phyloP scores from a whole-genome alignment of 2,329 filamentous ascomycete genomes.

The Lachnellula arida region DNA sequence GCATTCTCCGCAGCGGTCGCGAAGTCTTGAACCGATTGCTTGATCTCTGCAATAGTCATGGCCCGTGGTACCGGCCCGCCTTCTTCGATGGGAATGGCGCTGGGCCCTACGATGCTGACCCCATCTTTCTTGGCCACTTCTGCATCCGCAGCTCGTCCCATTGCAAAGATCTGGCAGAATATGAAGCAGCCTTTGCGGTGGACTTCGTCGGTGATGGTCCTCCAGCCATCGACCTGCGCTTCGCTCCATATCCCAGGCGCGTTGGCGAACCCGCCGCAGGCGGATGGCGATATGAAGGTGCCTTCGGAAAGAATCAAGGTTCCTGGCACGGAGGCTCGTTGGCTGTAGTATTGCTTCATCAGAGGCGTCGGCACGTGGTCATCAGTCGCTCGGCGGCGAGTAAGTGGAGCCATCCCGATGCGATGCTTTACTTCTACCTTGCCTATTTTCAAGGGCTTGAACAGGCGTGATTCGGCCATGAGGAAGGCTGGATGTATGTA shows the following conservation, averaged over 20 bases:
- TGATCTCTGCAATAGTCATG: constrained; percentile 20
- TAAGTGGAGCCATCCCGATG: constrained; percentile 53
- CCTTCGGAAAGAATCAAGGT: constrained; percentile 55
- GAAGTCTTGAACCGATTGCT: constrained; percentile 16
- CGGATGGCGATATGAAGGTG: constrained; percentile 46
- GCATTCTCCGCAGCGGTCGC: constrained; percentile 19
- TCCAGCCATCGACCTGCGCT: constrained; percentile 56
- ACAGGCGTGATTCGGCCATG: constrained; percentile 30
- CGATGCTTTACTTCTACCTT: constrained; percentile 38
- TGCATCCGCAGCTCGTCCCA: constrained; percentile 49
- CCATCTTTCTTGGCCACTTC: constrained; percentile 14
- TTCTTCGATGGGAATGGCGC: constrained; percentile 16
- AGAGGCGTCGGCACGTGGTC: constrained; percentile 41
- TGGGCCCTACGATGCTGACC: constrained; percentile 9
- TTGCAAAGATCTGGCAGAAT: constrained; percentile 56
- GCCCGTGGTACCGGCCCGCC: constrained; percentile 5
- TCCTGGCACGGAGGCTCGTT: constrained; percentile 45
- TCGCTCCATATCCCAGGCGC: constrained; percentile 54
- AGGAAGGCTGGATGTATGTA: not conserved
- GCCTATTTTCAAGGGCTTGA: constrained; percentile 41
- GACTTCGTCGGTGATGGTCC: constrained; percentile 53
- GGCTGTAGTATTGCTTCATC: constrained; percentile 48
- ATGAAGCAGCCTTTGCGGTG: constrained; percentile 58
- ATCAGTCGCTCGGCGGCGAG: constrained; percentile 46
- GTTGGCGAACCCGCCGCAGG: constrained; percentile 44